Evolutionary conservation across 768 basidiomycete species (phyloP).

Genomic region (Podaxis sp.): DNA sequence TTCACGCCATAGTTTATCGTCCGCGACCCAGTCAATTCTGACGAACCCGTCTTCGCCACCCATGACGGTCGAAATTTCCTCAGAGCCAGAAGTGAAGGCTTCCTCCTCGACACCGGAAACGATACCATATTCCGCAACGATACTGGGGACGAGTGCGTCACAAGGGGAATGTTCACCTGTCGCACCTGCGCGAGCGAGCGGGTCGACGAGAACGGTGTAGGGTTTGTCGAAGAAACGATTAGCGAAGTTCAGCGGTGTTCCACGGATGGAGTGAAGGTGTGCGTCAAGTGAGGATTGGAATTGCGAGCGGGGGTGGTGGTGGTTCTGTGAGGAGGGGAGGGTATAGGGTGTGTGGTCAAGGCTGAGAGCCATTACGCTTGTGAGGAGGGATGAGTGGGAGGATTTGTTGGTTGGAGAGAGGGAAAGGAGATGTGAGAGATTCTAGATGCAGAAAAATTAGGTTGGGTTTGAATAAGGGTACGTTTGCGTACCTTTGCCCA

Average conservation of each 20-base stretch:
- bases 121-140: conserved; percentile 81
- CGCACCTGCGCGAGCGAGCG: conserved; percentile 79
- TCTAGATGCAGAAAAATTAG: conserved; percentile 40
- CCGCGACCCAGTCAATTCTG: conserved; percentile 72
- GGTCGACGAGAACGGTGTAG: conserved; percentile 79
- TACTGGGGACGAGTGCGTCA: conserved; percentile 88
- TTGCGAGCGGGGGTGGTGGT: conserved; percentile 29
- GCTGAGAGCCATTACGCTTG: conserved; percentile 77
- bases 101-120: conserved; percentile 59
- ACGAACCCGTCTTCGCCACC: conserved; percentile 1
- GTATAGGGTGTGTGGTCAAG: conserved; percentile 72
- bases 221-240: conserved; percentile 95
- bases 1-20: conserved; percentile 53
- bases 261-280: conserved; percentile 73
- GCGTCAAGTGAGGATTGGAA: conserved; percentile 51
- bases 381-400: conserved; percentile 62
- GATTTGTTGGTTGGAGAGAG: conserved; percentile 63
- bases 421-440: conserved; percentile 63
- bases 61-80: not conserved
- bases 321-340: conserved; percentile 27
- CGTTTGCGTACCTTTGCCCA: conserved; percentile 70
- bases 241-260: conserved; percentile 53
- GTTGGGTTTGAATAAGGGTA: conserved; percentile 1
- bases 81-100: conserved; percentile 29
- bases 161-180: conserved; percentile 90